Percentiles rank a stretch among this genome's conserved stretches.
These are phyloP conservation scores for Parathielavia hyrcaniae DNA, from an alignment of 495 filamentous ascomycete genomes.

Conservation along the genomic window DNA sequence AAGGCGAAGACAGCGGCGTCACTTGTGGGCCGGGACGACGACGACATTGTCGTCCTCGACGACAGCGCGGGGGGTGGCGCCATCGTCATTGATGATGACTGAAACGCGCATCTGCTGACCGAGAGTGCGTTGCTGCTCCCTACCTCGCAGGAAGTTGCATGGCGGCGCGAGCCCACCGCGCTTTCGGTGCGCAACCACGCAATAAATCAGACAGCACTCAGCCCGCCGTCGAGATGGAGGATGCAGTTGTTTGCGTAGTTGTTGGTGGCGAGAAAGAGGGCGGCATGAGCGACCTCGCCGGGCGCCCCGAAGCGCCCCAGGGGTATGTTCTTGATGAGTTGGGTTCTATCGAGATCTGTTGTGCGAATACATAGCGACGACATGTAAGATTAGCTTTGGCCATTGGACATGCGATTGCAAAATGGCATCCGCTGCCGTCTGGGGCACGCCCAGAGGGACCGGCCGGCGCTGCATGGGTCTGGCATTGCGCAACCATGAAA, in stretches of 20 bases:
- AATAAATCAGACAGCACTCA: conserved; percentile 48
- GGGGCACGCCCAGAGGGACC: background rate
- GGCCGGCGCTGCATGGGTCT: background rate
- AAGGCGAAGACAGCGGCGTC: conserved; percentile 37
- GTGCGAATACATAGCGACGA: background rate
- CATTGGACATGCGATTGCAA: background rate
- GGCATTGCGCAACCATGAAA: background rate
- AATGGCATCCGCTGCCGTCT: no score
- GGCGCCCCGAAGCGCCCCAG: conserved; percentile 60
- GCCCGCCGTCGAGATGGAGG: conserved; percentile 77
- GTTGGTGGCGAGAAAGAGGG: conserved; percentile 69
- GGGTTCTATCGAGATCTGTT: conserved; percentile 16
- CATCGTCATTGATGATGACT: conserved; percentile 71
- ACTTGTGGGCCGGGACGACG: conserved; percentile 39
- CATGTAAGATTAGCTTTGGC: conserved; percentile 8
- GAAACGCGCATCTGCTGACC: conserved; percentile 9
- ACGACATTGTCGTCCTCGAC: conserved; percentile 49
- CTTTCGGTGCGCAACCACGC: background rate
- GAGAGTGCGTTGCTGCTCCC: no score
- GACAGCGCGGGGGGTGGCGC: conserved; percentile 54
- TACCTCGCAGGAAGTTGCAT: no score
- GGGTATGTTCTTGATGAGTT: conserved; percentile 48
- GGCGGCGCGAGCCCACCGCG: background rate
- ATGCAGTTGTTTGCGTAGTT: conserved; percentile 78
- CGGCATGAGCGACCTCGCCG: conserved; percentile 74